phyloP scores from a whole-genome alignment of 495 filamentous ascomycete genomes.

The Oleoguttula mirabilis region DNA sequence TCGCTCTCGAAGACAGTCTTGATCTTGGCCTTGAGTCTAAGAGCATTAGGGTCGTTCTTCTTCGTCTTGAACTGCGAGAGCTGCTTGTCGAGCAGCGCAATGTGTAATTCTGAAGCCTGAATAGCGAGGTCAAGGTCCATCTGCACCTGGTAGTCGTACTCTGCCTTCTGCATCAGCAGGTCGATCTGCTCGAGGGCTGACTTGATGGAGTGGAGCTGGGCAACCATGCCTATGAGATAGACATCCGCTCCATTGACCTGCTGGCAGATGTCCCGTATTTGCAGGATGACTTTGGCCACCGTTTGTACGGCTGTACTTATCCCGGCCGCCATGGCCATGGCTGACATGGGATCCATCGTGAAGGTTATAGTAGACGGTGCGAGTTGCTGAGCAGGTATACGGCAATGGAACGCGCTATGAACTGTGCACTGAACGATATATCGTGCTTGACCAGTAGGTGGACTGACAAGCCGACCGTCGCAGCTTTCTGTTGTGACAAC shows the following conservation, averaged over 20 bases:
- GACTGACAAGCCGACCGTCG: no score
- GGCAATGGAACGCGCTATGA: no score
- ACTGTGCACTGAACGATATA: no score
- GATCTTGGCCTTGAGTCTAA: not conserved
- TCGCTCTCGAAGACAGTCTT: not conserved
- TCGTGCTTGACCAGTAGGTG: no score
- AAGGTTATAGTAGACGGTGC: no score
- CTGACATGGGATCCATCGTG: not conserved
- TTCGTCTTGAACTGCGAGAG: not conserved
- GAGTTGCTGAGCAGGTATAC: no score
- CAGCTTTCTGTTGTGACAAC: no score
- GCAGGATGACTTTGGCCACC: not conserved
- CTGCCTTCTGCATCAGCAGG: not conserved
- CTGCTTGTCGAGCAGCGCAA: not conserved
- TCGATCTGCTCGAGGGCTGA: not conserved
- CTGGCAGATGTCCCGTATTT: not conserved
- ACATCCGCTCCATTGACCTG: not conserved
- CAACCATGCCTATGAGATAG: not conserved
- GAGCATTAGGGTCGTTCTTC: not conserved
- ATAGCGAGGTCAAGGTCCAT: not conserved
- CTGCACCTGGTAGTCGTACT: not conserved
- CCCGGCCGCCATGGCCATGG: not conserved
- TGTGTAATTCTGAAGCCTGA: not conserved
- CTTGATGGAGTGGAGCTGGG: not conserved
- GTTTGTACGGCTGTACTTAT: no score